Evolutionary conservation across 2,329 filamentous ascomycete species (phyloP), one percentile per base, ranked within the genome.

Genomic region (Aspergillus eucalypticola): DNA sequence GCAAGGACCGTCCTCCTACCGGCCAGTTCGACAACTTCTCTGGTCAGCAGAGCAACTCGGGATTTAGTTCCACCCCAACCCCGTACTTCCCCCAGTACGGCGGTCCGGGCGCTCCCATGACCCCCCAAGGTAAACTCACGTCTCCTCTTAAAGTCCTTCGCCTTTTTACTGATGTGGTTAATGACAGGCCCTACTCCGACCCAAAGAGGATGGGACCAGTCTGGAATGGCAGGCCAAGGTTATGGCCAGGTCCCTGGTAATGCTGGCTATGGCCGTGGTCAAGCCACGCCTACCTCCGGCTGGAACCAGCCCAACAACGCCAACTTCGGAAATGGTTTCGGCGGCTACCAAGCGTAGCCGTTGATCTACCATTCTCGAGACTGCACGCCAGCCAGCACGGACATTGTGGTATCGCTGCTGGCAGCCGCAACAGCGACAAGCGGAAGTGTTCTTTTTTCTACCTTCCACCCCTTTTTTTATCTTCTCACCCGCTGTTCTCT

Each of bases 1-100:
- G 95, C 75, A 99, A 99, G 82, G 95, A 99, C 79, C 96, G 96
- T 81, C 92, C 93, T 56, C 92, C 95, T 27, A 92, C 87, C 70
- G 86, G 88, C 67, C 84, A 90, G 71, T 90, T 89, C 68, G 96
- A 96, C 70, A 91, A 91, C 69, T 94, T 90, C 74, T 88, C 90
- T 69, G 89, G 93, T 56, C 90, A 93, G 75, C 91, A 88, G 70
- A 89, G 87, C 78, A 88, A 84, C 67, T 86, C 85, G 56, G 82
- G 81, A 58, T 96, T 76, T 69, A 74, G 89, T 73, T 89, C 90
- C 65, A 90, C 88, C 69, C 91, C 91, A 48, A 90, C 91, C 61
- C 81, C 83, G 38, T 97, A 92, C 82, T 98, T 97, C 78, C 92
- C 94, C 67, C 95, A 98, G 79, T 98, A 98, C 75, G 89, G 90